These are phyloP conservation scores for Bipolaris bicolor DNA, from an alignment of 2,329 filamentous ascomycete genomes.

Conservation along the genomic window DNA sequence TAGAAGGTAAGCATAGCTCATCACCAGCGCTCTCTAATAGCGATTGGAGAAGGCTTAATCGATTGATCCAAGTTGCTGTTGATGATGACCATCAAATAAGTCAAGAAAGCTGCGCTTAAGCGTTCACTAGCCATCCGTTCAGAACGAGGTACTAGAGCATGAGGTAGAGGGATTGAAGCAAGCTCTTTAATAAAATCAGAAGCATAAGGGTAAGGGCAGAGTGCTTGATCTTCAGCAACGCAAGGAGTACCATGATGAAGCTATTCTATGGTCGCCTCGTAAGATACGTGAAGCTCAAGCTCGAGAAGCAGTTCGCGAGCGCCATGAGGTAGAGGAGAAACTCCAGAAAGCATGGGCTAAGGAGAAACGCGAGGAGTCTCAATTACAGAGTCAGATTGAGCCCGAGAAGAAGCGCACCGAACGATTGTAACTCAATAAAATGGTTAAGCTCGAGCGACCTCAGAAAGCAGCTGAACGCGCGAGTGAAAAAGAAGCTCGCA, in stretches of 20 bases:
- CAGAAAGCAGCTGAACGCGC: not conserved
- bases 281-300: too few species aligned
- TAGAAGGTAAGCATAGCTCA: too few species aligned
- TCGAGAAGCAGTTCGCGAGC: too few species aligned
- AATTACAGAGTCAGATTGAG: not conserved
- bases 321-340: too few species aligned
- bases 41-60: not conserved
- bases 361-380: not conserved
- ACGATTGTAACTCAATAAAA: not conserved
- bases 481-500: not conserved
- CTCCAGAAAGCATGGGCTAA: not conserved
- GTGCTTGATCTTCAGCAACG: not conserved
- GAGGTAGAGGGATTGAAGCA: not conserved
- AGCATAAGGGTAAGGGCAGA: not conserved
- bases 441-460: not conserved
- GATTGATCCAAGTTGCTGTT: not conserved
- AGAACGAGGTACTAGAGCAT: not conserved
- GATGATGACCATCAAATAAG: not conserved
- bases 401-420: too few species aligned
- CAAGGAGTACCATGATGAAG: not conserved
- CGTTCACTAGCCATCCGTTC: not conserved
- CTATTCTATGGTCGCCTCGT: too few species aligned
- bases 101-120: not conserved
- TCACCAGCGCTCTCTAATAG: not conserved
- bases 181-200: not conserved